Evolutionary conservation across 2,329 filamentous ascomycete species (phyloP).

Genomic region (Talaromyces islandicus): DNA sequence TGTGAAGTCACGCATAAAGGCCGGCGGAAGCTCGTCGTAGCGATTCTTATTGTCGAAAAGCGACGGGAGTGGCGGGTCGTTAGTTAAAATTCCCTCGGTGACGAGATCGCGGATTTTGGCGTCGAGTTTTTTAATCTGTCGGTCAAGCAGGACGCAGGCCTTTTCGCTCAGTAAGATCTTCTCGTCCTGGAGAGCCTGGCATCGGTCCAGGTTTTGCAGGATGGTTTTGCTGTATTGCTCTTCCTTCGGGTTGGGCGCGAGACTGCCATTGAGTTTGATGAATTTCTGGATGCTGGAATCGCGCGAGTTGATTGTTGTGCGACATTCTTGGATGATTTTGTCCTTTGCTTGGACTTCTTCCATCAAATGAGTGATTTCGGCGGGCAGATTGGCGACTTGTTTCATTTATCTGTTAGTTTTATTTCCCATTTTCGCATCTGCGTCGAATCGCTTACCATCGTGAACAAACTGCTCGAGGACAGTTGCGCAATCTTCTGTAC

Average conservation of each 20-base stretch:
- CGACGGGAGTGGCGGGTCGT: conserved; percentile 55
- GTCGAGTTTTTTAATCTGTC: conserved; percentile 58
- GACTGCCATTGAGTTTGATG: conserved; percentile 57
- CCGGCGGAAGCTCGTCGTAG: conserved; percentile 40
- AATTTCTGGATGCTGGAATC: conserved; percentile 61
- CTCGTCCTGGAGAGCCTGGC: conserved; percentile 55
- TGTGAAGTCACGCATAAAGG: conserved; percentile 43
- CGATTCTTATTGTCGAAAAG: conserved; percentile 46
- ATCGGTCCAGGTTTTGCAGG: conserved; percentile 52
- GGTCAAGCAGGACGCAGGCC: conserved; percentile 54
- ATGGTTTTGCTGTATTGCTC: conserved; percentile 55
- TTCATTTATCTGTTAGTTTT: conserved; percentile 3
- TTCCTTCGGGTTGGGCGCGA: conserved; percentile 59
- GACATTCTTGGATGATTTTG: conserved; percentile 52
- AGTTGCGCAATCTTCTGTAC: conserved; percentile 54
- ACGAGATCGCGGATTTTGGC: conserved; percentile 56
- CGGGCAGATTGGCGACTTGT: conserved; percentile 52
- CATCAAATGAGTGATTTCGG: conserved; percentile 60
- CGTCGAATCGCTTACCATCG: conserved; percentile 43
- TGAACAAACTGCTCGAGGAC: conserved; percentile 62
- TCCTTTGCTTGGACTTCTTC: conserved; percentile 64
- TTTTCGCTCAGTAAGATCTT: conserved; percentile 58
- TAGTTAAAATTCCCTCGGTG: conserved; percentile 53
- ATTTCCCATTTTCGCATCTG: neutral
- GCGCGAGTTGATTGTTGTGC: conserved; percentile 51